phyloP scores from a whole-genome alignment of 371 early-diverging fungal species.

The Zychaea mexicana region DNA sequence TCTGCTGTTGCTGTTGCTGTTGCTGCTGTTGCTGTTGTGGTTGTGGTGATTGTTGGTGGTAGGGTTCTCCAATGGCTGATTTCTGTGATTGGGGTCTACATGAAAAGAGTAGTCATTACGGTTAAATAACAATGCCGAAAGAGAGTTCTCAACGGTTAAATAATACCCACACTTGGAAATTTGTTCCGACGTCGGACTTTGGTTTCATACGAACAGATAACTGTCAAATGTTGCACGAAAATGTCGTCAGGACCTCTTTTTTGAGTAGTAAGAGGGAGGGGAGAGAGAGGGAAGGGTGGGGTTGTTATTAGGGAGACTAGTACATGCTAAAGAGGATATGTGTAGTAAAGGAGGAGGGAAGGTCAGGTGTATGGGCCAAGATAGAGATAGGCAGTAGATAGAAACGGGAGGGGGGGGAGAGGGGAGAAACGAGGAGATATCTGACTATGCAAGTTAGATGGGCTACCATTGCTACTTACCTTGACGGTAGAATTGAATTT shows the following conservation, averaged over 20 bases:
- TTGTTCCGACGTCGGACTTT: constrained; percentile 34
- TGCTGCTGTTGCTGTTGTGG: constrained; percentile 11
- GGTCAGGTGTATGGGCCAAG: too few species aligned
- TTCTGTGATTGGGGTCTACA: constrained; percentile 28
- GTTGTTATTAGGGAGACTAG: not conserved
- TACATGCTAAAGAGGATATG: not conserved
- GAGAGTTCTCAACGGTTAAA: not conserved
- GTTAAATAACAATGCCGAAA: constrained; percentile 7
- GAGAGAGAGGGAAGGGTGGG: too few species aligned
- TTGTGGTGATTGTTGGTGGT: constrained; percentile 11
- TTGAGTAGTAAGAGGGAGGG: too few species aligned
- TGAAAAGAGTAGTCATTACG: constrained; percentile 9
- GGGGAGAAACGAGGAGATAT: not conserved
- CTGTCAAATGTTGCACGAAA: constrained; percentile 29
- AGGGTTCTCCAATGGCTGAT: constrained; percentile 34
- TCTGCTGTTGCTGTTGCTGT: constrained; percentile 7
- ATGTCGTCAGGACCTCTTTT: constrained; percentile 5
- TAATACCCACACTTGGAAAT: constrained; percentile 42
- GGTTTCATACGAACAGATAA: constrained; percentile 47
- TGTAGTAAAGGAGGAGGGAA: not conserved
- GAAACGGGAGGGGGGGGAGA: not conserved
- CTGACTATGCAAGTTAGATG: too few species aligned
- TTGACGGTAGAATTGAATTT: constrained; percentile 54
- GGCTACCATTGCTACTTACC: too few species aligned
- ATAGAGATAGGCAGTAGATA: not conserved